Base-by-base conservation (phyloP, 1,139 yeast genomes). In the Candida albicans region DNA sequence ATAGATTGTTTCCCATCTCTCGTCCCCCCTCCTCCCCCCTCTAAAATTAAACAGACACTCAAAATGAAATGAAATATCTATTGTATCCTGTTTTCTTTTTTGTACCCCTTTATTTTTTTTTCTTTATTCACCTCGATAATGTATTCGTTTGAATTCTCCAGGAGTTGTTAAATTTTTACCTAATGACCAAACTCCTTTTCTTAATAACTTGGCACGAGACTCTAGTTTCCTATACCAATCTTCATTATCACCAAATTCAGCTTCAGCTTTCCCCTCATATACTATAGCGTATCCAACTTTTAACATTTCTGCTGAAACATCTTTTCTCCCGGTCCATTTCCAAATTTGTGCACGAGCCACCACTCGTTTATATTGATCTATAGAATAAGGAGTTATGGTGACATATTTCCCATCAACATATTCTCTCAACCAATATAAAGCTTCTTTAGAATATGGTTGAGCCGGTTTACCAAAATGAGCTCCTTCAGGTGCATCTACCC, bases 401-500 rank as follows among this genome's bases (percentile, higher is more conserved):
- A 91, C 84, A 45, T 75, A 71, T 38, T 79, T 73, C 1, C 95
- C 93, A 41, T 84, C 58, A 0, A 91, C 58, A 53, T 79, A 85
- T 13, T 65, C 55, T 36, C 84, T 69, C 30, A 93, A 70, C 96
- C 97, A 93, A 4, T 58, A 57, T 46, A 91, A 65, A 0, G 97
- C 95, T 51, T 93, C 98, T 40, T 83, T 88, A 28, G 96, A 81
- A 58, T 67, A 86, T 0, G 95, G 95, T 59, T 93, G 99, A 0
- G 96, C 87, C 0, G 96, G 91, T 51, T 87, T 87, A 1, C 99
- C 99, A 66, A 89, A 93, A 68, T 93, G 98, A 1, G 96, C 80
- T 35, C 95, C 68, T 60, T 93, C 99, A 1, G 99, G 99, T 0
- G 99, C 99, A 70, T 93, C 99, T n/a, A 93, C 83, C 0, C 98